These are phyloP conservation scores for Digitaria exilis DNA, from an alignment of 202 grass and related monocot species.

Conservation along the genomic window DNA sequence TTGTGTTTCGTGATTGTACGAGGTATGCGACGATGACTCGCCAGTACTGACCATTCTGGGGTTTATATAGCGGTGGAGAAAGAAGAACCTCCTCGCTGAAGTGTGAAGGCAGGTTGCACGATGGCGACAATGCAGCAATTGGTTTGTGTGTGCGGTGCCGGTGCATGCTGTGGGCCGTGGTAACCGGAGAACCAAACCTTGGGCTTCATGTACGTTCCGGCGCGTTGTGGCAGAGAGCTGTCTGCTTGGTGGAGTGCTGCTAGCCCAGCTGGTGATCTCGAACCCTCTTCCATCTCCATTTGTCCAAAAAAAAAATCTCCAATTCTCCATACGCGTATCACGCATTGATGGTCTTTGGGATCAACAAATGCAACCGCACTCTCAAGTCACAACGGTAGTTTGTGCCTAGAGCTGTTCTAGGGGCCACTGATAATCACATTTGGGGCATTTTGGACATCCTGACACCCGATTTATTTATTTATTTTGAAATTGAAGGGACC, in stretches of 20 bases:
- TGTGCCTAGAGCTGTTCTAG: too few species aligned
- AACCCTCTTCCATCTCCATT: background rate
- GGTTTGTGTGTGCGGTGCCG: background rate
- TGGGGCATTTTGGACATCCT: too few species aligned
- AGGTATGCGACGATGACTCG: conserved; percentile 12
- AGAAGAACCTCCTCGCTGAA: background rate
- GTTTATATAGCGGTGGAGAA: conserved; percentile 22
- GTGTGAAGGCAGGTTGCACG: background rate
- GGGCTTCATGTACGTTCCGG: background rate
- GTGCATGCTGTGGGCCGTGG: background rate
- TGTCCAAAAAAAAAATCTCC: too few species aligned
- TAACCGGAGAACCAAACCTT: background rate
- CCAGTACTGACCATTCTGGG: background rate
- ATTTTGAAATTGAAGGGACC: too few species aligned
- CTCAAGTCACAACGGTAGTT: too few species aligned
- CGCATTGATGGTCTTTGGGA: background rate
- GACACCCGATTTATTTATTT: too few species aligned
- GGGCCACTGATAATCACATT: too few species aligned
- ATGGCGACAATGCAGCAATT: background rate
- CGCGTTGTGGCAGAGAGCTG: too few species aligned
- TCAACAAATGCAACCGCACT: too few species aligned
- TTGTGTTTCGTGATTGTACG: background rate
- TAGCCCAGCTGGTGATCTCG: background rate
- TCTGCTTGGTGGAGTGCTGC: too few species aligned
- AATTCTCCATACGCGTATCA: too few species aligned